Base-by-base conservation (phyloP, 2,329 filamentous ascomycete genomes). In the Metarhizium guizhouense region DNA sequence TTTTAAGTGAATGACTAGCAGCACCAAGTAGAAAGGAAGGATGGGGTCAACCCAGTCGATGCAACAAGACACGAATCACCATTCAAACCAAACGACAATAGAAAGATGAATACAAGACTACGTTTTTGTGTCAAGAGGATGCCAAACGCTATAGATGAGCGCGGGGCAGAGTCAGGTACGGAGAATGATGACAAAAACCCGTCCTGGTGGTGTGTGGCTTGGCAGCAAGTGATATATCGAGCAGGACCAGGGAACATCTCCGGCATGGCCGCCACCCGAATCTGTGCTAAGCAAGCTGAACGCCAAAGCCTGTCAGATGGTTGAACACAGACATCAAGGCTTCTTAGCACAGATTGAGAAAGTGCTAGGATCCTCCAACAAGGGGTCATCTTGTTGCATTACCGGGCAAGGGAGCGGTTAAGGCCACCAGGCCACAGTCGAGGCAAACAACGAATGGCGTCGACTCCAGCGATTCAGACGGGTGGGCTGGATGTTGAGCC, bases 221-320 rank as follows among this genome's bases (percentile, higher is more conserved):
- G 6, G n/a, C n/a, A 45, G 42, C 42, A 20, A 16, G 14, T 6
- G 40, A 18, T 18, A 45, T n/a, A 45, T 38, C 53, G 25, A 50
- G 52, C 36, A 53, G 45, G 50, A 54, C 52, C 54, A 59, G 56
- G 56, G 55, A 56, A 49, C 54, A 34, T 38, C 42, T 32, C 45
- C 59, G 58, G 59, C 45, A 57, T 47, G 40, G 51, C 53, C 40
- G 25, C 34, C n/a, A 58, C 53, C 56, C 60, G 59, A 54, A 38
- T 52, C 42, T 51, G 20, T 48, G 55, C 48, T 52, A 58, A 51
- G 56, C 49, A n/a, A 54, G 52, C 52, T 50, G 51, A 54, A 42
- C 47, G 49, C 48, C 40, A n/a, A 52, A 25, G 47, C 42, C 50
- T 54, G 52, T 48, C 47, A 52, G 47, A 47, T 54, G 55, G 14